Percentiles rank a stretch among this genome's conserved stretches.
These are phyloP conservation scores for Paspalum vaginatum DNA, from an alignment of 176 grass and related monocot genomes.

Conservation along the genomic window DNA sequence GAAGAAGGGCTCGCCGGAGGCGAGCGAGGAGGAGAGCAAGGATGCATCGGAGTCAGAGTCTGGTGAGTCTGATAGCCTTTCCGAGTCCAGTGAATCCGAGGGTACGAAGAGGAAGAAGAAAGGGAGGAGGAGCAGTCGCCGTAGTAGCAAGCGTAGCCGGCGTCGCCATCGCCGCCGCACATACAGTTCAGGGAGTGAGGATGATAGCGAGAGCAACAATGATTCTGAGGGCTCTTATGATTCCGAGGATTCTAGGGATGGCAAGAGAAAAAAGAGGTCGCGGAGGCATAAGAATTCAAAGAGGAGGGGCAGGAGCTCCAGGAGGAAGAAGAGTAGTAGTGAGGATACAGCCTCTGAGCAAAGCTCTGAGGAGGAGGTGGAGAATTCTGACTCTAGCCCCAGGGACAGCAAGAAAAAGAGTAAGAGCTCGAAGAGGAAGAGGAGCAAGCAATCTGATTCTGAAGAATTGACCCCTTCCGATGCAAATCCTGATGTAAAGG, in stretches of 20 bases:
- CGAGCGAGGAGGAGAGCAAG: conserved; percentile 50
- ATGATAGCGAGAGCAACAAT: conserved; percentile 45
- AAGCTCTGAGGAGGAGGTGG: conserved; percentile 55
- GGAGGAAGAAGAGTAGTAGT: conserved; percentile 48
- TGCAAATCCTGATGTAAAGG: conserved; percentile 40
- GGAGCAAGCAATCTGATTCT: conserved; percentile 43
- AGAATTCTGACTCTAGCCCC: conserved; percentile 34
- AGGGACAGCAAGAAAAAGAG: conserved; percentile 47
- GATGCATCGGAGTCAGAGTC: conserved; percentile 43
- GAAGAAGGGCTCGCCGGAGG: conserved; percentile 25
- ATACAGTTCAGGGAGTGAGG: conserved; percentile 38
- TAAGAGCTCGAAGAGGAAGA: conserved; percentile 51
- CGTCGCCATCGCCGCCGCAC: conserved; percentile 27
- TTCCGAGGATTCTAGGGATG: conserved; percentile 56
- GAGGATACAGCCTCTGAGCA: conserved; percentile 24
- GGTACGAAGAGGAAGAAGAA: conserved; percentile 50
- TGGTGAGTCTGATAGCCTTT: conserved; percentile 57
- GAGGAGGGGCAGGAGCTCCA: conserved; percentile 53
- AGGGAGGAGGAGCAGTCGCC: conserved; percentile 49
- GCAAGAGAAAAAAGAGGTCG: conserved; percentile 55
- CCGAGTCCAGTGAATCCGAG: conserved; percentile 50
- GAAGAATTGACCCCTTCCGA: conserved; percentile 50
- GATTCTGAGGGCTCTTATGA: conserved; percentile 56
- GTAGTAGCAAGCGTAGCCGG: conserved; percentile 47
- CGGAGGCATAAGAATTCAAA: conserved; percentile 53